Evolutionary conservation across 306 rosid genomes (phyloP), one percentile per base, ranked within the genome.

Genomic region (Sesbania bispinosa): DNA sequence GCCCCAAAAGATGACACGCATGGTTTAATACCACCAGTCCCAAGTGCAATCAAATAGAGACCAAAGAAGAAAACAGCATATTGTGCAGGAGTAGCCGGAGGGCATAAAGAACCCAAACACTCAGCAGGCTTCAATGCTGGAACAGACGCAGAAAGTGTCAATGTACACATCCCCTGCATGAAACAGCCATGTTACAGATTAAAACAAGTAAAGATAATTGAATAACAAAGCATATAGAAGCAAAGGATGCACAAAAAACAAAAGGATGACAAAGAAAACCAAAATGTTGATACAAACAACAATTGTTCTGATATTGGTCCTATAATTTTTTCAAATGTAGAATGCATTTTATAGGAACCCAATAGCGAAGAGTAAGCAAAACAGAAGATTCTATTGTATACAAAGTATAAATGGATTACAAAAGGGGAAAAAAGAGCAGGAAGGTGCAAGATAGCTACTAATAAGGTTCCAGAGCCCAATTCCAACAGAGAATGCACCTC

Each of bases 11-110:
- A 88, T 11, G 96, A 89, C 38, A 95, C 96, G 19, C 97, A 95
- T 29, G 99, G 97, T 82, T 95, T 95, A 69, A 94, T 91, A 20
- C 97, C 97, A 73, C 97, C 99, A 32, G 96, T 91, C 61, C 99
- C 99, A 52, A 94, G 92, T 6, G 99, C 99, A 78, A 95, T 95
- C 81, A 95, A 61, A 79, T 95, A 95, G 62, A 95, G 97, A 54
- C 97, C 99, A 13, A 88, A 46, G 88, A 91, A 95, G 80, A 95
- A 95, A 52, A 91, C 90, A 27, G 81, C 85, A 51, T 91, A 91
- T 76, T 95, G 99, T 50, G 91, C 79, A 59, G 93, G 80, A 82
- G 85, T 86, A 82, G 99, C 96, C 11, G 92, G 32, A 6, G 96
- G 99, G 72, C 99, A 95, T 26, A 47, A 15, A 2, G 90, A 38